phyloP scores from a whole-genome alignment of 1,284 basidiomycete species.

The Ganoderma boninense region DNA sequence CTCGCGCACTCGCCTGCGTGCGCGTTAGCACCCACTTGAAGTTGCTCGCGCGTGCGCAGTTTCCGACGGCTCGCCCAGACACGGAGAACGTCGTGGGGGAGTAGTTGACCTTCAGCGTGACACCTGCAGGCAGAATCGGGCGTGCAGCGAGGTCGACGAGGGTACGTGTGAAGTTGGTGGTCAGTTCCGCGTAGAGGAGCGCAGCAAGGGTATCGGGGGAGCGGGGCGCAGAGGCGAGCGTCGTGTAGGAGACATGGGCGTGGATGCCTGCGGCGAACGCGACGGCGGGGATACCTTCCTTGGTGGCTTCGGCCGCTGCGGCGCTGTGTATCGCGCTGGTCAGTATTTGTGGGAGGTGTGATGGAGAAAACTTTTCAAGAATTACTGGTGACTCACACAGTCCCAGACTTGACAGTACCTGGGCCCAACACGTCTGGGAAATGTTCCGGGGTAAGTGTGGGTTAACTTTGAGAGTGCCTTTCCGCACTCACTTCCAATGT shows the following conservation, averaged over 20 bases:
- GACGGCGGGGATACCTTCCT: constrained; percentile 56
- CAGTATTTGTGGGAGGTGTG: no score
- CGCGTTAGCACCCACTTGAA: constrained; percentile 57
- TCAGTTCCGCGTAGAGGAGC: constrained; percentile 50
- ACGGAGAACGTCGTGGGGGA: constrained; percentile 41
- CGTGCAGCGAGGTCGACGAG: constrained; percentile 43
- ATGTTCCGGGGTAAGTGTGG: neutral
- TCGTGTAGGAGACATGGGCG: constrained; percentile 55
- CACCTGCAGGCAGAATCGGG: constrained; percentile 50
- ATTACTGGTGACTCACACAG: constrained; percentile 48
- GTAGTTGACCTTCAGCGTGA: constrained; percentile 61
- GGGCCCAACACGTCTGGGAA: constrained; percentile 50
- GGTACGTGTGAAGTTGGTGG: constrained; percentile 48
- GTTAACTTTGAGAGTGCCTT: no score
- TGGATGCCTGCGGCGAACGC: constrained; percentile 57
- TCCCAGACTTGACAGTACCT: constrained; percentile 50
- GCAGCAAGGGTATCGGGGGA: constrained; percentile 46
- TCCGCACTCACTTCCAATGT: constrained; percentile 52
- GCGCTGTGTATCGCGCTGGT: constrained; percentile 46
- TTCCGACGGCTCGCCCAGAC: constrained; percentile 30
- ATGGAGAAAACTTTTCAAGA: no score
- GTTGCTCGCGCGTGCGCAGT: constrained; percentile 46
- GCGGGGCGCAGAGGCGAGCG: constrained; percentile 46
- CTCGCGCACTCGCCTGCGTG: constrained; percentile 40
- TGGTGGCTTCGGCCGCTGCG: constrained; percentile 55